These are phyloP conservation scores for Lactarius hengduanensis DNA, from an alignment of 768 basidiomycete species.

Conservation along the genomic window DNA sequence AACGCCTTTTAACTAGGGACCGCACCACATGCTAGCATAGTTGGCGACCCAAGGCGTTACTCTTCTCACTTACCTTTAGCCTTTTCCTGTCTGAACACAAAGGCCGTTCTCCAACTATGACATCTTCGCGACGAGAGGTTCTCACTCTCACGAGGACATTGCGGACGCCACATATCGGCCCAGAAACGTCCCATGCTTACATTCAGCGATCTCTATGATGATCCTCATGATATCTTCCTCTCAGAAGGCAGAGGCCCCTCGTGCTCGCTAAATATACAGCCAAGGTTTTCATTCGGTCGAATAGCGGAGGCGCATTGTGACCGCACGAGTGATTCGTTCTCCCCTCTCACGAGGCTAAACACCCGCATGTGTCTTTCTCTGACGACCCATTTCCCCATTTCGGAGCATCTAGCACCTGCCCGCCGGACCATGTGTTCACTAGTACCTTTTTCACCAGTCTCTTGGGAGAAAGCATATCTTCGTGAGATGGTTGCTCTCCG, in stretches of 20 bases:
- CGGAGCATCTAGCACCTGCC: neutral
- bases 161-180: neutral
- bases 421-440: no score
- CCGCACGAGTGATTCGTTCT: neutral
- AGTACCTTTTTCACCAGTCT: neutral
- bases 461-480: neutral
- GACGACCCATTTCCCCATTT: neutral
- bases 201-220: neutral
- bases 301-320: neutral
- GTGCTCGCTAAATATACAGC: neutral
- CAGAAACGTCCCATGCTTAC: neutral
- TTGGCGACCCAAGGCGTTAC: neutral
- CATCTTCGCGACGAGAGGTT: neutral
- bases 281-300: neutral
- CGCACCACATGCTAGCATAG: neutral
- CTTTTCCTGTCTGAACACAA: neutral
- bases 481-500: neutral
- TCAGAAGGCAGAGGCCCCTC: neutral
- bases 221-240: neutral
- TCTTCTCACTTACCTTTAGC: neutral
- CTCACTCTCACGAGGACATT: neutral
- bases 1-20: neutral
- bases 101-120: neutral
- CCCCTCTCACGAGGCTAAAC: slow-evolving; percentile 1
- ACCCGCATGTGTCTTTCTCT: neutral